Evolutionary conservation across 1,284 basidiomycete genomes (phyloP), one percentile per base, ranked within the genome.

Genomic region (Malassezia psittaci): DNA sequence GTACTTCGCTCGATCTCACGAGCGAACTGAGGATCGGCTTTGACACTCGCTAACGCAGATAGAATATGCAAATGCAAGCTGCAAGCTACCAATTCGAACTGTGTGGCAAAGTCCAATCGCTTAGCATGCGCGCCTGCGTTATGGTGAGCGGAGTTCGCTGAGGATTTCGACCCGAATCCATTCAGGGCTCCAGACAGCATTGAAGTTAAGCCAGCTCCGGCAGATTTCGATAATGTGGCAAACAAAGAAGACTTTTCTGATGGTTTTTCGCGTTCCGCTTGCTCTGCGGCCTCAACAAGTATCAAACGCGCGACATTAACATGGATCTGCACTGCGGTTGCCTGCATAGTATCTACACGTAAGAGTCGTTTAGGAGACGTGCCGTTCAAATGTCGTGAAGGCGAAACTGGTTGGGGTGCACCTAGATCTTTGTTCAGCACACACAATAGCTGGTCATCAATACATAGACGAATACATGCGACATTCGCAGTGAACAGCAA

Each of bases 401-500:
- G 77, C 1, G 76, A 75, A 11, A 89, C 66, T 6, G 78, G 69
- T 60, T 81, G 81, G 3, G 85, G 79, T 0, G 80, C 60, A 1
- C 84, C 84, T 36, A 82, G 74, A 15, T 78, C 79, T 76, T 94
- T 96, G 39, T 80, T 80, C 45, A 96, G 77, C 48, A 81, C 80
- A 15, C 86, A 83, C 1, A 96, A 81, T 33, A 85, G 80, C 62
- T 83, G 81, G 58, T 86, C 85, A 69, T 96, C 85, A 56, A 64
- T 64, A 61, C 67, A 68, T 48, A 77, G 65, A 36, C 58, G 83
- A 50, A 98, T 82, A 68, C 85, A 81, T 12, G 79, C 79, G 6
- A 98, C 81, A 56, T 85, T 81, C 15, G 82, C 80, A 83, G 96
- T 98, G 76, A 99, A 99, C 0, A 90, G 93, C 54, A 99, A 84